Evolutionary conservation across 768 basidiomycete species (phyloP), one percentile per base, ranked within the genome.

Genomic region (Pulveroboletus frians): DNA sequence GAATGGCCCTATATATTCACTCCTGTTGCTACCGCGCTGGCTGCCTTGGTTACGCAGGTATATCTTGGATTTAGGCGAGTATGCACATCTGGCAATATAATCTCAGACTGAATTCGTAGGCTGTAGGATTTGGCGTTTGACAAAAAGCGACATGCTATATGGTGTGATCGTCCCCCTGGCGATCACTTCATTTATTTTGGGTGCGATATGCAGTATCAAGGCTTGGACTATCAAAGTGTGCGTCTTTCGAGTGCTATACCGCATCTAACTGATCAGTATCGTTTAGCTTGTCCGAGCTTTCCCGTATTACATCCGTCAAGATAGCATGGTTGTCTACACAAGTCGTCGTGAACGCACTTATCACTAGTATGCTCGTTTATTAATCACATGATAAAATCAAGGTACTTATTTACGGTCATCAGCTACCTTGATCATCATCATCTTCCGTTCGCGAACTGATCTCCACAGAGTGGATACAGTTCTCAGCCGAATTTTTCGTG

Each of bases 1-100:
- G 62, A 62, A n/a, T 80, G 78, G 77, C 73, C 73, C 4, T 74
- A 77, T 39, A 72, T 74, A 2, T 76, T 79, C 47, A 79, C 77
- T 0, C 74, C 30, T 31, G 30, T 31, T 31, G 30, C 11, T 31
- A 13, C 13, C 13, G 30, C 11, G 13, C 30, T 31, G 10, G 30
- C 11, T 13, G 30, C 30, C 0, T 58, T 79, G 29, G 65, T 77
- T n/a, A 77, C 78, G 0, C 79, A 81, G 52, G 46, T 64, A 31
- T 79, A 76, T 31, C 52, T 79, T 23, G 72, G 67, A 1, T 66
- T 73, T 54, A 73, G 77, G 76, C 72, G 44, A 21, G 70, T 50
- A 17, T 48, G 17, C 9, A 30, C 5, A 18, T 34, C 11, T 21
- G 11, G 31, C 5, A 14, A 17, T 8, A 1, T 15, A 0, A 20